A percentile compares a stretch with the other conserved stretches of the same genome.
Conservation (phyloP, 192 early-diverging fungal genomes). For the Anaeromyces robustus region DNA sequence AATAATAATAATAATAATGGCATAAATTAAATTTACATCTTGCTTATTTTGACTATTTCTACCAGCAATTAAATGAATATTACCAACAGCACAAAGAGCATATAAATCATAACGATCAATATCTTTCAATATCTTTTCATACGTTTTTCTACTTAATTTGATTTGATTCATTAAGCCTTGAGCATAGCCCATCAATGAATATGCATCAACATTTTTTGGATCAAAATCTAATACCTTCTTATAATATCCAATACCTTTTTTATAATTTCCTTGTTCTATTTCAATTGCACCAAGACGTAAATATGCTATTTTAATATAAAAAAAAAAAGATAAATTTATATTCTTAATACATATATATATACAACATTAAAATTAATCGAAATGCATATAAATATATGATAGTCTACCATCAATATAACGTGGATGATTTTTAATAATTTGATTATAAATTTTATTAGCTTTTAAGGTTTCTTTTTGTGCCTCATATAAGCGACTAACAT, state of each 20-base stretch:
- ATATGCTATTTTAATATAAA: conserved; percentile 21
- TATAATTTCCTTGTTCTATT: conserved; percentile 23
- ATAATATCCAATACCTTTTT: conserved; percentile 44
- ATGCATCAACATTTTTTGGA: conserved; percentile 38
- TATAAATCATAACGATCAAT: conserved; percentile 64
- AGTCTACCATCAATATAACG: conserved; percentile 49
- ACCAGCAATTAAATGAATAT: conserved; percentile 56
- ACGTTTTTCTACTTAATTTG: conserved; percentile 49
- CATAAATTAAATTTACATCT: background rate
- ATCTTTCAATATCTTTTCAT: conserved; percentile 61
- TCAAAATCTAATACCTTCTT: conserved; percentile 44
- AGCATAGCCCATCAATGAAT: conserved; percentile 57
- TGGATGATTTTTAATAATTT: conserved; percentile 44
- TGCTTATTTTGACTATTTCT: conserved; percentile 3
- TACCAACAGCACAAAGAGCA: conserved; percentile 63
- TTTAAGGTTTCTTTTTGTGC: conserved; percentile 22
- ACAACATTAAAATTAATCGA: too few relatives aligned
- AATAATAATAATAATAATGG: too few relatives aligned
- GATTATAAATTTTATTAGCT: conserved; percentile 50
- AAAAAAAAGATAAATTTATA: too few relatives aligned
- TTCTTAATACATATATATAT: too few relatives aligned
- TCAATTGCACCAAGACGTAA: conserved; percentile 63
- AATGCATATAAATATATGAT: too few relatives aligned
- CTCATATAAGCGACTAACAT: conserved; percentile 57
- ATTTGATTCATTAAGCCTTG: conserved; percentile 42